Conservation (phyloP, 345 rosid genomes). For the Ceriops zippeliana region DNA sequence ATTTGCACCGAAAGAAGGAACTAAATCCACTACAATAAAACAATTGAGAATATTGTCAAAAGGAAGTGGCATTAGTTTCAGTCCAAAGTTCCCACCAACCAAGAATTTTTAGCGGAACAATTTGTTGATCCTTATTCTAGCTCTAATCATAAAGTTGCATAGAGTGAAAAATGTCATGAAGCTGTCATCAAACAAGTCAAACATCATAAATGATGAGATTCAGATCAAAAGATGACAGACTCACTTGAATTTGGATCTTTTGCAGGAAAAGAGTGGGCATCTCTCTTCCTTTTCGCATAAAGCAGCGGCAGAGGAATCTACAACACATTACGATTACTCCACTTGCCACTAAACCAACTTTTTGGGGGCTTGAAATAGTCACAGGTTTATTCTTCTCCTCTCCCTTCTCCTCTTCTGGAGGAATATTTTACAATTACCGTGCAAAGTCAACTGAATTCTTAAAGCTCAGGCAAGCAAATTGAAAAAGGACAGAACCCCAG, state of each 20-base stretch:
- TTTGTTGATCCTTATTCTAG: background rate
- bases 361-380: conserved; percentile 21
- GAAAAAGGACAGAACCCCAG: conserved; percentile 6
- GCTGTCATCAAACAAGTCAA: background rate
- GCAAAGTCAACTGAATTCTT: conserved; percentile 17
- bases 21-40: conserved; percentile 53
- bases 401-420: conserved; percentile 14
- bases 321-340: conserved; percentile 58
- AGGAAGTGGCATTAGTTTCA: too few relatives aligned
- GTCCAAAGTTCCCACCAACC: background rate
- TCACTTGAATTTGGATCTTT: conserved; percentile 67
- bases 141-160: conserved; percentile 4
- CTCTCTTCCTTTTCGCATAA: conserved; percentile 54
- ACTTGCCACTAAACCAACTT: conserved; percentile 43
- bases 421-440: background rate
- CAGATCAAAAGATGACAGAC: conserved; percentile 18
- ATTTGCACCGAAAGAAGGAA: conserved; percentile 46
- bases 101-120: background rate
- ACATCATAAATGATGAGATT: conserved; percentile 4
- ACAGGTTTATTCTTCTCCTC: conserved; percentile 12
- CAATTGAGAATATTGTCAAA: conserved; percentile 10
- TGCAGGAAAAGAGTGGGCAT: conserved; percentile 47
- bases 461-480: conserved; percentile 3
- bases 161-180: background rate
- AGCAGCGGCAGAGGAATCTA: conserved; percentile 53